A percentile compares a stretch with the other conserved stretches of the same genome.
Conservation (phyloP, 192 early-diverging fungal genomes). For the Oehlia diaphana region DNA sequence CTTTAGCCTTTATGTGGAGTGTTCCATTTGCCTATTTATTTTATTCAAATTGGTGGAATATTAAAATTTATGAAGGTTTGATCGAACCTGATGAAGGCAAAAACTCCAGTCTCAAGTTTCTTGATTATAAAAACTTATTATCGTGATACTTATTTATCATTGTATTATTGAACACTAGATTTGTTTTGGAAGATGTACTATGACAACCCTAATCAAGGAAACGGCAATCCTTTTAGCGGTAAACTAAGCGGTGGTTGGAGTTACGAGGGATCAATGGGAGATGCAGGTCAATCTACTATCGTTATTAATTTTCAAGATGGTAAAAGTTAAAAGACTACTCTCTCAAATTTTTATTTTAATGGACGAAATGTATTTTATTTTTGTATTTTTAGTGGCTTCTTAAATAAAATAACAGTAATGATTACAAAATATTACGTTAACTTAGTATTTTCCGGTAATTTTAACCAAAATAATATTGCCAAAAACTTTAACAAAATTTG, state of each 20-base stretch:
- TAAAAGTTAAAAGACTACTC: too few relatives aligned
- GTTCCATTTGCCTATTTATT: neutral
- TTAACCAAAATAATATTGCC: too few relatives aligned
- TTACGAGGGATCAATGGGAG: too few relatives aligned
- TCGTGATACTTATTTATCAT: neutral
- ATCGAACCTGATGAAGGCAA: neutral
- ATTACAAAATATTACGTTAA: too few relatives aligned
- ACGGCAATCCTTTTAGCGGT: neutral
- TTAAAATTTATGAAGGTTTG: neutral
- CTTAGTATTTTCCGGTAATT: too few relatives aligned
- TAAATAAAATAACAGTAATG: too few relatives aligned
- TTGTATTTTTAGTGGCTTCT: too few relatives aligned
- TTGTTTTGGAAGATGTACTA: neutral
- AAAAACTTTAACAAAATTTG: too few relatives aligned
- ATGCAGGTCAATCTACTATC: too few relatives aligned
- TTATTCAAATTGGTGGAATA: neutral
- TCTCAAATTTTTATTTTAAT: too few relatives aligned
- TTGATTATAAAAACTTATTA: neutral
- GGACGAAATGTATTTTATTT: too few relatives aligned
- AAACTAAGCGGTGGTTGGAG: neutral
- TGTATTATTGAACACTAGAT: neutral
- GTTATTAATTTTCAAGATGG: too few relatives aligned
- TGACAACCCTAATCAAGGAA: neutral
- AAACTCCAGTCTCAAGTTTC: neutral
- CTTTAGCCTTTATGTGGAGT: neutral